phyloP scores from a whole-genome alignment of 306 rosid genomes.

The Lathyrus aphaca region DNA sequence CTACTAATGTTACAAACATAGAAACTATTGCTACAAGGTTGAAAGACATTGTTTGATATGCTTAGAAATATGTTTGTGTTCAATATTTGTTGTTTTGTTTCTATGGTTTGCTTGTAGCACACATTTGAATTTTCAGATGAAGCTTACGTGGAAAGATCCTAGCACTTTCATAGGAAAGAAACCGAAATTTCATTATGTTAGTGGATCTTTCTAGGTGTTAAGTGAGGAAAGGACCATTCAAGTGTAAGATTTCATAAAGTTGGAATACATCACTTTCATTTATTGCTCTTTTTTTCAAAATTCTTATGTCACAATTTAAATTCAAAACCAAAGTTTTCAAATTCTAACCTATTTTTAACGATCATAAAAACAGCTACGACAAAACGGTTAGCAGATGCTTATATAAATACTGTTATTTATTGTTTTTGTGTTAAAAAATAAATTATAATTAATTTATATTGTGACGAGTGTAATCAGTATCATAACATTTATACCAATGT shows the following conservation, averaged over 20 bases:
- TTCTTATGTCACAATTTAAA: neutral
- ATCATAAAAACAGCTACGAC: too few relatives aligned
- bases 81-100: neutral
- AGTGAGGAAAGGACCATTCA: constrained; percentile 29
- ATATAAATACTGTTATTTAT: too few relatives aligned
- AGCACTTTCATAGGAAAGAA: constrained; percentile 21
- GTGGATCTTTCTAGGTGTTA: constrained; percentile 18
- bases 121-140: constrained; percentile 25
- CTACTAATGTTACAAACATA: constrained; percentile 32
- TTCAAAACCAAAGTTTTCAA: neutral
- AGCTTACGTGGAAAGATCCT: constrained; percentile 38
- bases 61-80: neutral
- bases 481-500: too few relatives aligned
- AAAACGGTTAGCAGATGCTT: too few relatives aligned
- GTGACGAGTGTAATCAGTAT: too few relatives aligned
- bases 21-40: constrained; percentile 30
- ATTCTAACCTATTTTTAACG: too few relatives aligned
- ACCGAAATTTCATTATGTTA: too few relatives aligned
- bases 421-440: too few relatives aligned
- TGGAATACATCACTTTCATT: constrained; percentile 37
- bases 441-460: too few relatives aligned
- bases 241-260: constrained; percentile 18
- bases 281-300: constrained; percentile 2
- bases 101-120: constrained; percentile 2
- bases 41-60: constrained; percentile 41